A percentile compares a stretch with the other conserved stretches of the same genome.
Evolutionary conservation across 2,329 filamentous ascomycete genomes (phyloP).

Genomic region (Sporothrix globosa): DNA sequence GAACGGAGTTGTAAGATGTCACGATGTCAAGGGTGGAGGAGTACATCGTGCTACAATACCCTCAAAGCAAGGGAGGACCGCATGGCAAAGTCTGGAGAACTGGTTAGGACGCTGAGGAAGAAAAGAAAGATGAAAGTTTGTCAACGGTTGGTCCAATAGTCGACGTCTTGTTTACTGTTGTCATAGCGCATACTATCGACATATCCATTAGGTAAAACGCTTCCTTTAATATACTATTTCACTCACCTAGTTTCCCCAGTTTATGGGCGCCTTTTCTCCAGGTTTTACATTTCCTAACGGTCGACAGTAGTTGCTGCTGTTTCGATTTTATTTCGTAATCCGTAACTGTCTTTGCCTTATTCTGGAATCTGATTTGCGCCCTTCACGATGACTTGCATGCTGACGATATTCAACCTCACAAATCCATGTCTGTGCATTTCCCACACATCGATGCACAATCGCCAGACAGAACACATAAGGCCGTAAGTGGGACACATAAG

Average conservation of each 20-base stretch:
- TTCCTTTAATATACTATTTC: background rate
- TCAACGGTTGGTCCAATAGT: background rate
- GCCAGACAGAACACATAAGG: background rate
- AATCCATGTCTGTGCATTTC: background rate
- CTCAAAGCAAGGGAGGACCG: background rate
- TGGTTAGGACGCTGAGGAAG: no score
- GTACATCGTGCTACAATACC: background rate
- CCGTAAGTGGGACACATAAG: background rate
- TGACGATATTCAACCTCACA: slow-evolving; percentile 1
- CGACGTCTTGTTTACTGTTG: background rate
- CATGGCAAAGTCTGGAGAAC: background rate
- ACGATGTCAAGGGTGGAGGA: no score
- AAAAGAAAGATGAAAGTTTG: background rate
- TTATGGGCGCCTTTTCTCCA: slow-evolving; percentile 1
- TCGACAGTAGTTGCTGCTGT: no score
- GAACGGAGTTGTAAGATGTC: no score
- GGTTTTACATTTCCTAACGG: background rate
- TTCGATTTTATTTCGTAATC: background rate
- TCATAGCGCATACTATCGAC: slow-evolving; percentile 3
- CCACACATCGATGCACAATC: background rate
- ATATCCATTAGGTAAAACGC: slow-evolving; percentile 21
- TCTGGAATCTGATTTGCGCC: background rate
- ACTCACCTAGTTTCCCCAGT: background rate
- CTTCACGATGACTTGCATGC: background rate
- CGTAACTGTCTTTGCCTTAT: background rate